phyloP scores from a whole-genome alignment of 2,329 filamentous ascomycete genomes.

The Trichoderma aggressivum region DNA sequence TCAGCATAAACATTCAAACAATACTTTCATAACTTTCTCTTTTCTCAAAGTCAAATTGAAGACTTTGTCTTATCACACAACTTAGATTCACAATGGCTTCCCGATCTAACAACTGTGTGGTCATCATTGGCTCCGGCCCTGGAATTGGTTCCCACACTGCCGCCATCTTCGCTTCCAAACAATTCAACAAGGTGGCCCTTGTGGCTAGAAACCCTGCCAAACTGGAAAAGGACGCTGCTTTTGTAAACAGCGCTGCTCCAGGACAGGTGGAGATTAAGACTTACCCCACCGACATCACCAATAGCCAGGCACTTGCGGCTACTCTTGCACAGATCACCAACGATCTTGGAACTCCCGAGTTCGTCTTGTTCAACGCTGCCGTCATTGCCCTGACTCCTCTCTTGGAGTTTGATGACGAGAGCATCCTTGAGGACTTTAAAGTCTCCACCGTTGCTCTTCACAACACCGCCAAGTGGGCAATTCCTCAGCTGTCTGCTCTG shows the following conservation, averaged over 20 bases:
- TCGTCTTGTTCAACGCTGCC: slow-evolving; percentile 52
- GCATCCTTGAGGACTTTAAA: slow-evolving; percentile 50
- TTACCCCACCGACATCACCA: slow-evolving; percentile 42
- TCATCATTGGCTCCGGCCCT: slow-evolving; percentile 87
- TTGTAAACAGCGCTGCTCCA: slow-evolving; percentile 32
- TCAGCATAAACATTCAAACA: neutral
- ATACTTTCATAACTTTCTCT: neutral
- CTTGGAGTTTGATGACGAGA: slow-evolving; percentile 40
- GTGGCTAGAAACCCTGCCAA: slow-evolving; percentile 42
- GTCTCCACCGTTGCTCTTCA: slow-evolving; percentile 48
- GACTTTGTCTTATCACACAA: neutral
- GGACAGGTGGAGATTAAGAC: slow-evolving; percentile 37
- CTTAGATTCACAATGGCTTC: neutral
- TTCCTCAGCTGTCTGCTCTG: slow-evolving; percentile 40
- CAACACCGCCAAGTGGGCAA: slow-evolving; percentile 43
- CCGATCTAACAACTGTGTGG: slow-evolving; percentile 26
- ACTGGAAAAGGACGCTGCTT: slow-evolving; percentile 35
- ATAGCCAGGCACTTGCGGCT: slow-evolving; percentile 35
- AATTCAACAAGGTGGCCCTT: slow-evolving; percentile 62
- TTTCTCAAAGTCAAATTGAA: neutral
- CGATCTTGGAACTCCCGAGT: slow-evolving; percentile 42
- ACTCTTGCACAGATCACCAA: slow-evolving; percentile 41
- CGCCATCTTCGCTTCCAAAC: slow-evolving; percentile 74
- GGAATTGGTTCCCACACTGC: slow-evolving; percentile 92
- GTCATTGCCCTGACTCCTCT: slow-evolving; percentile 42